A percentile compares a stretch with the other conserved stretches of the same genome.
These are phyloP conservation scores for Camelina hispida DNA, from an alignment of 345 rosid genomes.

Conservation along the genomic window DNA sequence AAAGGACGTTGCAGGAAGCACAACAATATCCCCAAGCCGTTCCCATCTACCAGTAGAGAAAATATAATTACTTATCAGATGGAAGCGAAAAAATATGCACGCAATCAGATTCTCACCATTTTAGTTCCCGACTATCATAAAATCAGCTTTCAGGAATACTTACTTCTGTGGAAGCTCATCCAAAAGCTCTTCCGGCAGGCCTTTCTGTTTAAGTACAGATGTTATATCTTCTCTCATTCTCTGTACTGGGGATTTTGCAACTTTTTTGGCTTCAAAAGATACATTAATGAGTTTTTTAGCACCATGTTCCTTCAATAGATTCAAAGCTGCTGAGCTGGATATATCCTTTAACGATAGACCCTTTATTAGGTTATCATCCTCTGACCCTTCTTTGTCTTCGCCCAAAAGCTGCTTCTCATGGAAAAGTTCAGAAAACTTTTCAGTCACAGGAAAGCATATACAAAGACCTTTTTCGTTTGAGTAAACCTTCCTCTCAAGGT, in stretches of 20 bases:
- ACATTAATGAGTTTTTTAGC: slow-evolving; percentile 56
- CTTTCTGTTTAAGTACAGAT: slow-evolving; percentile 56
- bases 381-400: slow-evolving; percentile 44
- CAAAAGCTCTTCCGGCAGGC: slow-evolving; percentile 58
- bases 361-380: slow-evolving; percentile 31
- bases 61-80: slow-evolving; percentile 28
- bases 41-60: slow-evolving; percentile 70
- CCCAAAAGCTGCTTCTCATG: slow-evolving; percentile 45
- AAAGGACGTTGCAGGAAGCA: slow-evolving; percentile 80
- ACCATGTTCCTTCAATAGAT: slow-evolving; percentile 64
- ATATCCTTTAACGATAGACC: slow-evolving; percentile 50
- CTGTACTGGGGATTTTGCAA: slow-evolving; percentile 64
- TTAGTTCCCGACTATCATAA: neutral
- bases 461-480: slow-evolving; percentile 54
- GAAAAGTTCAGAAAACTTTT: slow-evolving; percentile 57
- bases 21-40: slow-evolving; percentile 82
- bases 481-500: slow-evolving; percentile 72
- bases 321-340: slow-evolving; percentile 60
- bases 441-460: slow-evolving; percentile 83
- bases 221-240: slow-evolving; percentile 65
- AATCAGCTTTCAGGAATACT: slow-evolving; percentile 36
- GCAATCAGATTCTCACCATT: neutral
- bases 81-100: slow-evolving; percentile 16
- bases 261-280: slow-evolving; percentile 57
- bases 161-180: slow-evolving; percentile 80